A percentile compares a stretch with the other conserved stretches of the same genome.
Conservation (phyloP, 768 basidiomycete species). For the Phaffia australis region DNA sequence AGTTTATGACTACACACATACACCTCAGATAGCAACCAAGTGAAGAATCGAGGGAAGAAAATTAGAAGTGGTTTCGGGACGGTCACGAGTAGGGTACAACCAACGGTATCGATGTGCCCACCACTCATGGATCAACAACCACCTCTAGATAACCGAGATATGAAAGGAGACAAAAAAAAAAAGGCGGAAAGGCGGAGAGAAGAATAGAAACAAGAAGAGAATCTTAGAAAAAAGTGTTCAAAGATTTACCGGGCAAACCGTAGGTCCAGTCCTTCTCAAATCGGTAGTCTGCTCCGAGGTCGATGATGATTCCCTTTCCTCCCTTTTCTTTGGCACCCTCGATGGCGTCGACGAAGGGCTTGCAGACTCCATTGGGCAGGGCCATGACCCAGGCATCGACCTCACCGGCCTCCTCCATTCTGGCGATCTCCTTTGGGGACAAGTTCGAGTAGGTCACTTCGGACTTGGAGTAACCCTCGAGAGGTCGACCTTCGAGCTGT, state of each 20-base stretch:
- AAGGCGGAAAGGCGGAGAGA: slow-evolving; percentile 27
- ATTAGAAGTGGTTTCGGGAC: too few species aligned
- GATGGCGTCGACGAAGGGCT: slow-evolving; percentile 91
- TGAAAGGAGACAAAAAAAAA: slow-evolving; percentile 30
- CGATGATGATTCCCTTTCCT: slow-evolving; percentile 68
- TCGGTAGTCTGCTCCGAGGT: slow-evolving; percentile 86
- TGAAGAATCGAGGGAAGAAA: too few species aligned
- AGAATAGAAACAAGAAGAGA: slow-evolving; percentile 8
- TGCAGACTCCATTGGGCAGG: slow-evolving; percentile 91
- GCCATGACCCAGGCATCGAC: slow-evolving; percentile 99
- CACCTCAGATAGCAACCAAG: too few species aligned
- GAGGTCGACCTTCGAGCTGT: slow-evolving; percentile 69
- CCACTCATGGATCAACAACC: too few species aligned
- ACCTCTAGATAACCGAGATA: too few species aligned
- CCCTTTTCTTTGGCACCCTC: slow-evolving; percentile 58
- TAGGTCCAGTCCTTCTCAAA: slow-evolving; percentile 95
- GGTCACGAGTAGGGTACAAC: too few species aligned
- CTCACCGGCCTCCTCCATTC: slow-evolving; percentile 76
- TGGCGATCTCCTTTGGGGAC: slow-evolving; percentile 62
- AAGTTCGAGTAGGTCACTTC: slow-evolving; percentile 69
- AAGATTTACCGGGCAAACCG: slow-evolving; percentile 87
- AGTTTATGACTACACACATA: too few species aligned
- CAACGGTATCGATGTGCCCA: too few species aligned
- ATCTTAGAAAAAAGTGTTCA: slow-evolving; percentile 32
- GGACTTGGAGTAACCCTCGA: slow-evolving; percentile 71